Base-by-base conservation (phyloP, 306 rosid species). In the Cucurbita argyrosperma region DNA sequence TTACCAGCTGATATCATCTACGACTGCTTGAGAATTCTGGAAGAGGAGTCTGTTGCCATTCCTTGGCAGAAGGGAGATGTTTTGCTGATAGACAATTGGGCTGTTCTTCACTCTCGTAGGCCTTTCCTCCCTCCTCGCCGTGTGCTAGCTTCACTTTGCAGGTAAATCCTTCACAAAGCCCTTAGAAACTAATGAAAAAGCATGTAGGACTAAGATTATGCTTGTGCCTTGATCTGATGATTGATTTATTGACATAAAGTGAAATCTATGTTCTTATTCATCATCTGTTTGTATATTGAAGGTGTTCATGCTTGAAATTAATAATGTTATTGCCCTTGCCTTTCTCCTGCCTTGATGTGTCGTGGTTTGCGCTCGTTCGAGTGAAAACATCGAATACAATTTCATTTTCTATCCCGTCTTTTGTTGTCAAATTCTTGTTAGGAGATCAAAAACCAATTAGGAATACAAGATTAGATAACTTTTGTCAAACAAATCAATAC, bases 51-150 rank as follows among this genome's bases (percentile, higher is more conserved):
- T 72, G 84, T 89, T 49, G 91, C 87, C 77, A 57, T 87, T 70
- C 89, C 91, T 10, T 85, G 89, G 91, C 78, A 76, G 69, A 88
- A 84, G 76, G 96, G 90, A 38, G 97, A 90, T 65, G 81, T 94
- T 83, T 65, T 94, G 47, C 76, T 94, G 59, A 61, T 90, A 38
- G 95, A 94, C 84, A 90, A 94, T 75, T 87, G 79, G 92, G 96
- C 96, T 1, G 97, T 86, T 7, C 97, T 89, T 72, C 97, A 90
- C 82, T 86, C 92, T 42, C 75, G 96, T 38, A 79, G 88, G 79
- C 80, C 97, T 2, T 94, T 88, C 53, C 37, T 13, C 55, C 97
- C 90, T 7, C 97, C 97, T 47, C 96, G 91, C 74, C 80, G 86
- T 35, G 70, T 87, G 14, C 78, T 81, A 5, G 91, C 91, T 75